Percentiles rank a stretch among this genome's conserved stretches.
These are phyloP conservation scores for Dictyostelium purpureum DNA, from an alignment of 78 protist species.

Conservation along the genomic window DNA sequence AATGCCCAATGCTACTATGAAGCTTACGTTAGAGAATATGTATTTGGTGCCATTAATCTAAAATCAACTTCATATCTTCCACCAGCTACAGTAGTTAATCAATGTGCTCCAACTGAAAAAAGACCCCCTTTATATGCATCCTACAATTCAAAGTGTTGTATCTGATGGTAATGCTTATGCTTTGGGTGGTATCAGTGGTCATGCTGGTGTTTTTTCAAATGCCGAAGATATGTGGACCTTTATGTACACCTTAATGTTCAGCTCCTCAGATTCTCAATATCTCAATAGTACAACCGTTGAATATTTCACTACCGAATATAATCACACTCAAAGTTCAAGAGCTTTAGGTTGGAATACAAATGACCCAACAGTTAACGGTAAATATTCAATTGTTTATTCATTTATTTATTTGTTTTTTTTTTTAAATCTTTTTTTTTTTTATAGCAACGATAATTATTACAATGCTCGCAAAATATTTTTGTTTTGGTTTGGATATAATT, in stretches of 20 bases:
- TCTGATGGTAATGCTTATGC: constrained; percentile 91
- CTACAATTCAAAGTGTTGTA: constrained; percentile 84
- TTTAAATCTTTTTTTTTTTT: background rate
- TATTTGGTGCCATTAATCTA: constrained; percentile 25
- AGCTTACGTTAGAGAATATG: constrained; percentile 85
- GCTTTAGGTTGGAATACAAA: constrained; percentile 80
- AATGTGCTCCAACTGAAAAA: constrained; percentile 82
- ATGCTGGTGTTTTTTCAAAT: constrained; percentile 90
- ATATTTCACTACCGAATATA: constrained; percentile 68
- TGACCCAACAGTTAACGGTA: constrained; percentile 74
- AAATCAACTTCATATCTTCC: constrained; percentile 71
- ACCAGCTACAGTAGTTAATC: background rate
- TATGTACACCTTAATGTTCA: constrained; percentile 38
- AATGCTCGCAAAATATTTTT: no score
- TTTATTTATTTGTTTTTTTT: background rate
- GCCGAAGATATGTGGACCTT: constrained; percentile 60
- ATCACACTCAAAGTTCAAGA: constrained; percentile 81
- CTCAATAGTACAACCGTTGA: constrained; percentile 81
- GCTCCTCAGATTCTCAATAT: background rate
- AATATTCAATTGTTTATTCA: background rate
- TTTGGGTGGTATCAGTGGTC: constrained; percentile 91
- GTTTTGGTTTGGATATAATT: no score
- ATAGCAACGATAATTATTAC: no score
- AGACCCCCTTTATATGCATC: constrained; percentile 81
- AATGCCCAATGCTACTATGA: constrained; percentile 84